A percentile compares a stretch with the other conserved stretches of the same genome.
phyloP scores from a whole-genome alignment of 495 filamentous ascomycete species.

The Penicillium dipodomyicola region DNA sequence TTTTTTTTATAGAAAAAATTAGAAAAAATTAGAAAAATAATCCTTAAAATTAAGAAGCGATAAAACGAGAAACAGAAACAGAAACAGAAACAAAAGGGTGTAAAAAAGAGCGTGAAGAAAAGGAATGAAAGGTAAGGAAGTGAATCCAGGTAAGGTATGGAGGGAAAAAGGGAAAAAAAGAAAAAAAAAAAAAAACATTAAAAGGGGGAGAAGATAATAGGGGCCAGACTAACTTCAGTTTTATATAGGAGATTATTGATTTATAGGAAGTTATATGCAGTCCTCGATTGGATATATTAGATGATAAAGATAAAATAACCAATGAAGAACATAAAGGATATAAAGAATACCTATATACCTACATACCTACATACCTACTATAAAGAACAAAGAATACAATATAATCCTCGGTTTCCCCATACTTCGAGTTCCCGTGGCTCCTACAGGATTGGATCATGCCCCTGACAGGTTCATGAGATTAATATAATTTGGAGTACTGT shows the following conservation, averaged over 20 bases:
- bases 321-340: neutral
- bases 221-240: neutral
- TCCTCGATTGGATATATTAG: neutral
- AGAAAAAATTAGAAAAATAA: conserved; percentile 11
- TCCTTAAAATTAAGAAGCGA: conserved; percentile 4
- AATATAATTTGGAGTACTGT: neutral
- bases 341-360: too few relatives aligned
- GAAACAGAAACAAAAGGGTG: conserved; percentile 12
- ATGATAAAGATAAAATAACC: neutral
- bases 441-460: conserved; percentile 26
- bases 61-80: conserved; percentile 12
- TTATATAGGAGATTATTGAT: neutral
- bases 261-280: neutral
- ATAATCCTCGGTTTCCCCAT: conserved; percentile 3
- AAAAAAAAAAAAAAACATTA: conserved; percentile 11
- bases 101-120: conserved; percentile 21
- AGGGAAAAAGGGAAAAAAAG: conserved; percentile 8
- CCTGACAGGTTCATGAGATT: conserved; percentile 10
- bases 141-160: conserved; percentile 36
- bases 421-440: conserved; percentile 26
- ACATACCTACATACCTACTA: too few relatives aligned
- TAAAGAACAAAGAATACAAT: neutral
- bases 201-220: conserved; percentile 14
- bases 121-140: conserved; percentile 29
- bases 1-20: neutral